Evolutionary conservation across 495 filamentous ascomycete genomes (phyloP), one percentile per base, ranked within the genome.

Genomic region (Oleoguttula mirabilis): DNA sequence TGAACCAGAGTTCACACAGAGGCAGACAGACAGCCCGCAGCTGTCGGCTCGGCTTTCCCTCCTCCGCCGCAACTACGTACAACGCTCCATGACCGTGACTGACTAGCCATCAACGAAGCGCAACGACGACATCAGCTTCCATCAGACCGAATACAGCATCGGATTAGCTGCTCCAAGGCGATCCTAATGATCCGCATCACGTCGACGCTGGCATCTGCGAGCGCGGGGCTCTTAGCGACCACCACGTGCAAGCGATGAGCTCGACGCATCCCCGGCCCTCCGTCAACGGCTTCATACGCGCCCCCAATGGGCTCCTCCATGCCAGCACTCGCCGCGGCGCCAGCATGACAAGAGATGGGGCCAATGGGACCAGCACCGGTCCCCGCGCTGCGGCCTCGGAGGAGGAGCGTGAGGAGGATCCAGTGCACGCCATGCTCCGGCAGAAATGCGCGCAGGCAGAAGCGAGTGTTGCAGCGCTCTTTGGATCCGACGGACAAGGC

Each of bases 391-490:
- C 21, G 21, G 34, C 62, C 39, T 61, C 61, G 41, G 48, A 47
- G 30, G 40, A 40, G 45, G 15, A 19, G 16, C 24, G 31, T 11
- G 79, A 82, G 41, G 80, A 84, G 43, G 79, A 84, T 58, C 70
- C 74, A 42, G 68, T 70, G 57, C 63, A 75, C 47, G 69, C 70
- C 31, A 55, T 70, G 48, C 82, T 83, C 52, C 71, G 69, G 46
- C 69, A 75, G 10, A 54, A 78, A 31, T 82, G 73, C 59, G 64
- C 55, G 36, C 61, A 59, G 42, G 75, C 69, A 32, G 80, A 83
- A 58, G 68, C 70, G 41, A 70, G 69, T 60, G 70, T 84, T 35
- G 68, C 67, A 42, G 55, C 55, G 3, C 55, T 82, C 16, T 79
- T 83, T 60, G 72, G 44, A 3, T 21, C 25, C 21, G 39, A 38